These are phyloP conservation scores for Sarcomyxa edulis DNA, from an alignment of 768 basidiomycete species.

Conservation along the genomic window DNA sequence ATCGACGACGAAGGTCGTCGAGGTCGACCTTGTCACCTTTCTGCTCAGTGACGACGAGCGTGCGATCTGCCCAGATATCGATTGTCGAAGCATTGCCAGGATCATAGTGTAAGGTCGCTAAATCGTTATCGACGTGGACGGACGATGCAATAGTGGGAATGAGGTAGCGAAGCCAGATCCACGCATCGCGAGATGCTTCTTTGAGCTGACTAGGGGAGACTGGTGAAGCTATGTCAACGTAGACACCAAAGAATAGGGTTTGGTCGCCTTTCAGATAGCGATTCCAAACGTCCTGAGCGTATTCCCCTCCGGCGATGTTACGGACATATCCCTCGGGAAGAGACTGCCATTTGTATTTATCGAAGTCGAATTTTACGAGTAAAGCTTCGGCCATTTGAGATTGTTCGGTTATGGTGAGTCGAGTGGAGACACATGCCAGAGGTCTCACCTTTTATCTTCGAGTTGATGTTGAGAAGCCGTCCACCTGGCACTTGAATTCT, in stretches of 20 bases:
- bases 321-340: constrained; percentile 6
- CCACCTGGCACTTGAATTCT: too few relatives aligned
- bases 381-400: constrained; percentile 6
- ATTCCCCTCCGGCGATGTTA: constrained; percentile 14
- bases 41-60: constrained; percentile 9
- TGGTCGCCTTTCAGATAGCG: constrained; percentile 16
- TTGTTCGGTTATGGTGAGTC: too few relatives aligned
- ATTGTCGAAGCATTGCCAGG: constrained; percentile 7
- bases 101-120: constrained; percentile 9
- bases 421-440: too few relatives aligned
- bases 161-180: constrained; percentile 14
- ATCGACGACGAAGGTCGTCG: constrained; percentile 11
- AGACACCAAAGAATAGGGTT: constrained; percentile 15
- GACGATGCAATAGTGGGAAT: constrained; percentile 16
- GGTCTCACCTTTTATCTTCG: too few relatives aligned
- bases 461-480: too few relatives aligned
- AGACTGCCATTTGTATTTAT: constrained; percentile 10
- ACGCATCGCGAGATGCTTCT: constrained; percentile 9
- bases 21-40: constrained; percentile 11
- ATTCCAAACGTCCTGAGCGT: constrained; percentile 13
- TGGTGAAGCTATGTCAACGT: constrained; percentile 9
- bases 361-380: constrained; percentile 9
- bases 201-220: constrained; percentile 5
- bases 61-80: constrained; percentile 16
- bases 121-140: constrained; percentile 11